phyloP scores from a whole-genome alignment of 371 early-diverging fungal genomes.

The Lichtheimia ornata region DNA sequence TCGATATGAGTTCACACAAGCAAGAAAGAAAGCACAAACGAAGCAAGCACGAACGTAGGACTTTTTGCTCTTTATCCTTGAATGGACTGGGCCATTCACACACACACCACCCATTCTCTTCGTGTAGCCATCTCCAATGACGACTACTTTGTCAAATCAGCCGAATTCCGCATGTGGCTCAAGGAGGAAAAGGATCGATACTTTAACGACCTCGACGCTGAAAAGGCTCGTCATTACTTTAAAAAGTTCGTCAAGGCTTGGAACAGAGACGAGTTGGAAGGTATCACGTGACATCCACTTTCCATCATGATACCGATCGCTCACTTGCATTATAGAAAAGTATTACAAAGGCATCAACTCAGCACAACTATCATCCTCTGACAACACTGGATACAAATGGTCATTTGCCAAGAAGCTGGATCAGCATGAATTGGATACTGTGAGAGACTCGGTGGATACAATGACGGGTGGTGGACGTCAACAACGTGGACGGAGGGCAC shows the following conservation, averaged over 20 bases:
- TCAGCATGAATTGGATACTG: slow-evolving; percentile 56
- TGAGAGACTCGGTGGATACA: slow-evolving; percentile 66
- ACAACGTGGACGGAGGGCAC: slow-evolving; percentile 22
- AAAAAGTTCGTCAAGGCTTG: slow-evolving; percentile 77
- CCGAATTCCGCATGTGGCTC: slow-evolving; percentile 85
- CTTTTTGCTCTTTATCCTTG: neutral
- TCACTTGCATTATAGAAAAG: slow-evolving; percentile 43
- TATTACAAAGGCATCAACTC: slow-evolving; percentile 71
- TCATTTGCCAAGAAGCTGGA: slow-evolving; percentile 68
- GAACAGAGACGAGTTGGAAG: slow-evolving; percentile 68
- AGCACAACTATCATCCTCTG: slow-evolving; percentile 60
- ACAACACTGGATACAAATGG: slow-evolving; percentile 79
- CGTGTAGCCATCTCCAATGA: slow-evolving; percentile 59
- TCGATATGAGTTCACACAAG: slow-evolving; percentile 1
- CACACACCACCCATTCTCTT: neutral
- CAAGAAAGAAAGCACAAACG: slow-evolving; percentile 1
- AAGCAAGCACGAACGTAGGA: neutral
- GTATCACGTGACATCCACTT: slow-evolving; percentile 28
- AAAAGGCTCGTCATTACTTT: slow-evolving; percentile 74
- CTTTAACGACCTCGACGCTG: slow-evolving; percentile 72
- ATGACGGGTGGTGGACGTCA: slow-evolving; percentile 43
- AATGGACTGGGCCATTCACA: neutral
- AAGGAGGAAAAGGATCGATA: slow-evolving; percentile 70
- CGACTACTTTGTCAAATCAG: slow-evolving; percentile 75
- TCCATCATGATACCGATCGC: neutral